Evolutionary conservation across 2,329 filamentous ascomycete genomes (phyloP), one percentile per base, ranked within the genome.

Genomic region (Colletotrichum lentis): DNA sequence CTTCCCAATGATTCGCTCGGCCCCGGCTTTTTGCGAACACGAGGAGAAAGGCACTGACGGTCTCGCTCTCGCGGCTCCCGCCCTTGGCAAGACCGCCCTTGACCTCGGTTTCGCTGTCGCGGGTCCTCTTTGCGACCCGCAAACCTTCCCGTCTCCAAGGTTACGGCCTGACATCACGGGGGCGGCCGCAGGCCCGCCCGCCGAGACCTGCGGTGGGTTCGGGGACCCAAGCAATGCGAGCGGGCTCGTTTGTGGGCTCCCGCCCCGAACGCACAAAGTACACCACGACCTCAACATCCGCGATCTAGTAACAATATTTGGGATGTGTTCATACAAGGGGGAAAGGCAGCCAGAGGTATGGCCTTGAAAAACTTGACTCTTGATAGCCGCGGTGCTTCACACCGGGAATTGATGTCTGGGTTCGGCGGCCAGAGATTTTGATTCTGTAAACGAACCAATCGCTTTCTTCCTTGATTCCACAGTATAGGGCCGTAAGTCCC

Each of bases 321-420:
- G 7, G 12, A 11, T 35, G 5, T 5, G 2, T 1, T 3, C 1
- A 8, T 18, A 14, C 1, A 5, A n/a, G 18, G 12, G n/a, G 10
- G 3, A 7, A 12, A n/a, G 8, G 11, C n/a, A n/a, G 3, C 20
- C 14, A 6, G 18, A 24, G 18, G 12, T 18, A 11, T 53, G 44
- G 8, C 18, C n/a, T 3, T 35, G 5, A 6, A 22, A 22, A 53
- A 31, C n/a, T 37, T 2, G n/a, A 53, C 16, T 18, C 49, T 35
- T 11, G 49, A 7, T 31, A 12, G 27, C 27, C 18, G 49, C 16
- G 3, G 6, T 18, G 14, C 20, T 7, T 8, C 11, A 14, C 27
- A 12, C 12, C 10, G 14, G 31, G n/a, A 12, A 27, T 52, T 8
- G 5, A 35, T 35, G 14, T 12, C 10, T 12, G 20, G 22, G 47